Base-by-base conservation (phyloP, 371 early-diverging fungal genomes). In the Dinochytrium kinnereticum region DNA sequence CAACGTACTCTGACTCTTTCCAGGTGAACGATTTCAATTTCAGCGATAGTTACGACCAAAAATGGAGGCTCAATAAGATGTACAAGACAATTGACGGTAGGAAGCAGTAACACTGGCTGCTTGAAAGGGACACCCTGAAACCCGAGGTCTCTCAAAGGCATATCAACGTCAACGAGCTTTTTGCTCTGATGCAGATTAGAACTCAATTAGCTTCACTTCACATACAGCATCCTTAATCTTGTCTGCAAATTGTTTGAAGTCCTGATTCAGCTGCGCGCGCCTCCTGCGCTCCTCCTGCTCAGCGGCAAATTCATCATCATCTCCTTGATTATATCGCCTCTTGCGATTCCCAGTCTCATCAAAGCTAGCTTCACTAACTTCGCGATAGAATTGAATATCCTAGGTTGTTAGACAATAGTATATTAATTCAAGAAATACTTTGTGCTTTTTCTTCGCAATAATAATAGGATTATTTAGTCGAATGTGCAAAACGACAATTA, bases 371-470 rank as follows among this genome's bases (percentile, higher is more conserved):
- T 96, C 98, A 1, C 95, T 90, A 1, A 96, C 98, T 79, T 99
- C 99, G 74, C 96, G 93, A 80, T 95, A 98, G 87, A 99, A 99
- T 88, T 99, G 99, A 51, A 99, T 91, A 81, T 99, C 99, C 85
- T 89, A 76, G 36, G 24, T 10, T 17, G 19, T 39, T 30, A 26
- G 7, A 69, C 3, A 31, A 59, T 24, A 26, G 34, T 13, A 70
- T 34, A 31, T 17, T 40, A 24, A 28, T 7, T 15, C 44, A 37
- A 0, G 30, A 61, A 55, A 17, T 65, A 88, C 89, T 76, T 93
- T 93, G 0, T 96, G 97, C 85, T 99, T 99, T 87, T 96, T 97
- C 82, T 96, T 97, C 64, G 97, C 97, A 80, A 99, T 90, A 90
- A 99, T 91, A 72, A 99, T 95, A 0, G 98, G 97, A 82, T 96